Evolutionary conservation across 768 basidiomycete species (phyloP), one percentile per base, ranked within the genome.

Genomic region (Collybia nuda): DNA sequence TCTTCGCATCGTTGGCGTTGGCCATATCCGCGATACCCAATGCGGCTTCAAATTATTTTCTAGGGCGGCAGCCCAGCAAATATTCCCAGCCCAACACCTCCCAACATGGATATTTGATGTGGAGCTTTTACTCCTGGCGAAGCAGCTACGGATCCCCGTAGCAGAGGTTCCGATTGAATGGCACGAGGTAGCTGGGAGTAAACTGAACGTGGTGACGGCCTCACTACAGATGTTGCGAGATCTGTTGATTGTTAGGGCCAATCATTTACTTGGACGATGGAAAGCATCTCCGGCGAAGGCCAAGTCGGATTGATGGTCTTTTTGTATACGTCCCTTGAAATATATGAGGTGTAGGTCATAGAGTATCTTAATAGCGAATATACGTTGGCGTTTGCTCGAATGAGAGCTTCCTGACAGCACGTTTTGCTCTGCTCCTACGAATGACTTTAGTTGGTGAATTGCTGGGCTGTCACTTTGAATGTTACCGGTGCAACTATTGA

Each of bases 31-130:
- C 21, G 94, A 97, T 71, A 98, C 95, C 15, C 95, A 97, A 65
- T 97, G 95, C 63, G 95, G 95, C 26, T 98, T 98, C 84, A 98
- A 98, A 70, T 81, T 98, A 22, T 95, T 96, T 70, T 85, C 93
- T 14, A 90, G 93, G 9, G 60, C 75, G 2, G 86, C 93, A 0
- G 93, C 93, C 7, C 82, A 77, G 45, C 80, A 80, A 51, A 84
- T 98, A 53, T 98, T 96, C 68, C 92, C 92, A 0, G 76, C 78
- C 1, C 87, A 96, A 62, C 94, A 91, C 61, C 85, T 96, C 23
- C 74, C 87, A 5, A 87, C 90, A 1, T 98, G 95, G 95, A 94
- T 96, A 65, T 98, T 98, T 60, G 95, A 98, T 67, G 94, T 97
- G 51, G 95, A 98, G 66, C 80, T 97, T 4, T 74, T 98, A 17